phyloP scores from a whole-genome alignment of 2,329 filamentous ascomycete species.

The Colletotrichum sojae region DNA sequence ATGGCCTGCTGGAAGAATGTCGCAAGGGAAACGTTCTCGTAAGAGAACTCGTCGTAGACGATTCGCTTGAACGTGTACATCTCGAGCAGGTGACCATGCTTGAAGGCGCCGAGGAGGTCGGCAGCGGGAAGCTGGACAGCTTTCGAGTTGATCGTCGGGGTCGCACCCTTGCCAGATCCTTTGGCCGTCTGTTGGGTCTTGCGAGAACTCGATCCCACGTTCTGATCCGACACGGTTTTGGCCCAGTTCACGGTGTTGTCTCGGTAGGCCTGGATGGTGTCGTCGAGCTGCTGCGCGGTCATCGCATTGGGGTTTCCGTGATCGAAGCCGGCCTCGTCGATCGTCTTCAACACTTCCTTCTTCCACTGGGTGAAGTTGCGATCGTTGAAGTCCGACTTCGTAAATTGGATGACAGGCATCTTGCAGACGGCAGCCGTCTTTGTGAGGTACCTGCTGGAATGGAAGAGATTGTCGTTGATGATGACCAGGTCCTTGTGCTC shows the following conservation, averaged over 20 bases:
- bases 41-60: slow-evolving; percentile 61
- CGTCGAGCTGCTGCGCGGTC: slow-evolving; percentile 1
- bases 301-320: neutral
- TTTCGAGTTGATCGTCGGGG: slow-evolving; percentile 23
- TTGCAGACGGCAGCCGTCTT: slow-evolving; percentile 31
- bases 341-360: slow-evolving; percentile 10
- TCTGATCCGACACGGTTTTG: neutral
- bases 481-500: slow-evolving; percentile 55
- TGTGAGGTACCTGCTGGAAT: slow-evolving; percentile 18
- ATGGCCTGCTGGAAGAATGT: slow-evolving; percentile 52
- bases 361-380: slow-evolving; percentile 29
- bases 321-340: slow-evolving; percentile 17
- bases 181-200: slow-evolving; percentile 24
- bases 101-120: slow-evolving; percentile 30
- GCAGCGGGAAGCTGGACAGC: neutral
- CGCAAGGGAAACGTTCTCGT: slow-evolving; percentile 49
- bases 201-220: slow-evolving; percentile 31
- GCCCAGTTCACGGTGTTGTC: neutral
- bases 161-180: neutral
- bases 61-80: slow-evolving; percentile 55
- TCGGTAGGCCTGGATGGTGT: neutral
- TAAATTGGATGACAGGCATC: slow-evolving; percentile 20
- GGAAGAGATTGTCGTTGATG: slow-evolving; percentile 44
- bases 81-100: slow-evolving; percentile 49
- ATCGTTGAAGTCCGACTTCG: slow-evolving; percentile 1